These are phyloP conservation scores for Xylaria venustula DNA, from an alignment of 495 filamentous ascomycete species.

Conservation along the genomic window DNA sequence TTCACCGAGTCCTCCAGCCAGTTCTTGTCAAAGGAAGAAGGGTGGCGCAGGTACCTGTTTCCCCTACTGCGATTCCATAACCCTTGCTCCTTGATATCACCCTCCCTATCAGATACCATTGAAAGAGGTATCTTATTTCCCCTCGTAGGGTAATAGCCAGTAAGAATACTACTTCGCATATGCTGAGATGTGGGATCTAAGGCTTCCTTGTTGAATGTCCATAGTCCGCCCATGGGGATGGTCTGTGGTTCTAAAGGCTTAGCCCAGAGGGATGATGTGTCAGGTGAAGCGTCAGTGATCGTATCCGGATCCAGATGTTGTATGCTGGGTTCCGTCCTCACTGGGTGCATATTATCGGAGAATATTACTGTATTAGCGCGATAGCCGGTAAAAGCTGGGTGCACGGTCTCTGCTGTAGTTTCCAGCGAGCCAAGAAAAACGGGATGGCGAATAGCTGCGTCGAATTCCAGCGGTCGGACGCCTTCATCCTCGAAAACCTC, in stretches of 20 bases:
- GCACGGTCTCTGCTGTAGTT: conserved; percentile 30
- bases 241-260: not conserved
- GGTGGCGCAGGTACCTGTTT: not conserved
- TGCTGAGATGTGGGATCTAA: not conserved
- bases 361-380: not conserved
- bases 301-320: not conserved
- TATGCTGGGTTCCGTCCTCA: not conserved
- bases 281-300: not conserved
- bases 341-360: not conserved
- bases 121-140: not conserved
- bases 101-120: not conserved
- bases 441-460: conserved; percentile 35
- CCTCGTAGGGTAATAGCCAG: not conserved
- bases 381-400: conserved; percentile 39
- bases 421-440: conserved; percentile 38
- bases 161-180: not conserved
- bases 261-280: not conserved
- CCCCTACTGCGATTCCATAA: conserved; percentile 3
- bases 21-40: conserved; percentile 14
- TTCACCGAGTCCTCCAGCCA: conserved; percentile 28
- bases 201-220: not conserved
- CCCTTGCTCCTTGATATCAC: not conserved
- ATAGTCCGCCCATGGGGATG: not conserved
- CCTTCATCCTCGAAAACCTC: not conserved
- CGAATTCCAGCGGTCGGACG: conserved; percentile 18